Percentiles rank a stretch among this genome's conserved stretches.
These are phyloP conservation scores for Rhodomyrtus tomentosa DNA, from an alignment of 345 rosid genomes.

Conservation along the genomic window DNA sequence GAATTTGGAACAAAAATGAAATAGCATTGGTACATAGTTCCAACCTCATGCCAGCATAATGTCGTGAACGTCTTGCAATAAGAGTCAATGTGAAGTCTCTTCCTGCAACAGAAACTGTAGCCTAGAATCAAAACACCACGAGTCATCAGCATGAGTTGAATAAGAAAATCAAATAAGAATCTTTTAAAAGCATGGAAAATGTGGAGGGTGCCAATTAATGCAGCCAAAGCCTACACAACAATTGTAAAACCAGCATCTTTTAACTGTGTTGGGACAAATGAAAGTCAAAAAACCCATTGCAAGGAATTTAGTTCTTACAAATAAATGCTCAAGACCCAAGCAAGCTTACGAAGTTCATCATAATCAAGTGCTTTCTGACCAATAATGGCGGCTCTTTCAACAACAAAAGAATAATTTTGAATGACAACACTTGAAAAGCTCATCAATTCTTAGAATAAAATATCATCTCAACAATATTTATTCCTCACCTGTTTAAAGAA, in stretches of 20 bases:
- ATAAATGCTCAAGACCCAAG: too few species aligned
- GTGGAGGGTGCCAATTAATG: not conserved
- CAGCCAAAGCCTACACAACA: not conserved
- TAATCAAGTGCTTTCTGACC: too few species aligned
- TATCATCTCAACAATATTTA: constrained; percentile 5
- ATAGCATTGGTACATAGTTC: not conserved
- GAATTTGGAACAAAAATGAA: not conserved
- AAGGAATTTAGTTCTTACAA: too few species aligned
- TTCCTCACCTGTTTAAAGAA: constrained; percentile 85
- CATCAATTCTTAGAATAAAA: not conserved
- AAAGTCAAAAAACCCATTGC: not conserved
- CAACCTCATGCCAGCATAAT: constrained; percentile 97
- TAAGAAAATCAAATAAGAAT: not conserved
- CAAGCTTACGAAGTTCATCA: too few species aligned
- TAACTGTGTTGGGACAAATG: not conserved
- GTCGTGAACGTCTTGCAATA: constrained; percentile 97
- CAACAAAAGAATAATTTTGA: not conserved
- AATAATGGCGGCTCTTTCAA: not conserved
- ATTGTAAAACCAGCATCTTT: not conserved
- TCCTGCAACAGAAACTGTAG: constrained; percentile 60
- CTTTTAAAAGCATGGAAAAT: not conserved
- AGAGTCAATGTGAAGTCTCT: constrained; percentile 70
- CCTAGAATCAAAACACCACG: constrained; percentile 33
- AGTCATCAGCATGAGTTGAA: constrained; percentile 6
- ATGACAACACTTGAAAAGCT: not conserved